Evolutionary conservation across 345 rosid genomes (phyloP).

Genomic region (Gossypium sturtianum): DNA sequence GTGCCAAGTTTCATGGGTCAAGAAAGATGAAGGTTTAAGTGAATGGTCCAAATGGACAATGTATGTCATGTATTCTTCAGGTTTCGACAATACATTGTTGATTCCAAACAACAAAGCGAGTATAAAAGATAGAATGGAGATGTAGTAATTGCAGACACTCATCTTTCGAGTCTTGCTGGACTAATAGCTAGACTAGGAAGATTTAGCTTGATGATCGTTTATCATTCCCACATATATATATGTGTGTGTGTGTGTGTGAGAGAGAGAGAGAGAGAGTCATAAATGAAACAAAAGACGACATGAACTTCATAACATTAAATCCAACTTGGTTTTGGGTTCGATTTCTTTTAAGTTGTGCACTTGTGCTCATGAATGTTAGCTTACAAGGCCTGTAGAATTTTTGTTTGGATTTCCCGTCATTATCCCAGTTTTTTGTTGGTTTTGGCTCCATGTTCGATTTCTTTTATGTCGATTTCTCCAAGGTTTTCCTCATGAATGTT

Average conservation of each 20-base stretch:
- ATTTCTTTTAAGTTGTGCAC: background rate
- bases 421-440: background rate
- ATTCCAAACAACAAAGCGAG: background rate
- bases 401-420: background rate
- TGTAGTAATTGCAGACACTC: background rate
- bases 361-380: background rate
- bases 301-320: background rate
- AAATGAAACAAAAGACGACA: background rate
- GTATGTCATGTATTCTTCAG: slow-evolving; percentile 10
- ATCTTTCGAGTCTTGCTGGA: background rate
- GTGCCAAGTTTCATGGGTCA: slow-evolving; percentile 13
- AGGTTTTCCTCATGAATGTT: background rate
- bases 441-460: background rate
- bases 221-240: background rate
- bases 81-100: background rate
- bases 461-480: background rate
- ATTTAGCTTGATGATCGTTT: background rate
- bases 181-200: background rate
- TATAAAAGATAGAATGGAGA: background rate
- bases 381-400: background rate
- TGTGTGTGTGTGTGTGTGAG: background rate
- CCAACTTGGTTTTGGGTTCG: background rate
- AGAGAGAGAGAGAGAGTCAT: background rate
- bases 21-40: background rate
- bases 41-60: slow-evolving; percentile 12